Evolutionary conservation across 2,329 filamentous ascomycete species (phyloP).

Genomic region (Colletotrichum graminicola): DNA sequence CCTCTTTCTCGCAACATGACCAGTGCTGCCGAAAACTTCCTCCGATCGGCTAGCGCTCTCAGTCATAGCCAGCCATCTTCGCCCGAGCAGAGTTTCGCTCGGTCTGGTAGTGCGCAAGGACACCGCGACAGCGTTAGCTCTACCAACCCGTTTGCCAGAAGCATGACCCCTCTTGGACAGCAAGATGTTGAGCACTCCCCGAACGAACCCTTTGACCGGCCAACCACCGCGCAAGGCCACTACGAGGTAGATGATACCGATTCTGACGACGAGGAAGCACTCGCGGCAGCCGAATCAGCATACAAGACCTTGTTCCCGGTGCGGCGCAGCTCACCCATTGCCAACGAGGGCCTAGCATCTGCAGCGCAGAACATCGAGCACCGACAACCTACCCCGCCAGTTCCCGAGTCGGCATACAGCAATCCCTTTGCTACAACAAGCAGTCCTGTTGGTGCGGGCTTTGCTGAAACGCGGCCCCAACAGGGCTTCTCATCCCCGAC

Average conservation of each 20-base stretch:
- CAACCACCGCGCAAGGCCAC: not conserved
- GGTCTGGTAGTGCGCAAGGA: constrained; percentile 19
- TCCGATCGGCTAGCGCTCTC: constrained; percentile 23
- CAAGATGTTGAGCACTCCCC: not conserved
- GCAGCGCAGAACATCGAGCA: constrained; percentile 1
- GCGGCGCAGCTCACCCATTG: not conserved
- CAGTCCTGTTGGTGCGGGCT: not conserved
- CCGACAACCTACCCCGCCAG: constrained; percentile 31
- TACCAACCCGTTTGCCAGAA: constrained; percentile 33
- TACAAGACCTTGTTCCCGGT: constrained; percentile 4
- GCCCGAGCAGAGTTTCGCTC: constrained; percentile 20
- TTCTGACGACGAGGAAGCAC: constrained; percentile 8
- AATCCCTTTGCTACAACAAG: constrained; percentile 21
- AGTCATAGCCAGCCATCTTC: constrained; percentile 1
- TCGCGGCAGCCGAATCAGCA: constrained; percentile 5
- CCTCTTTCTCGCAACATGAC: constrained; percentile 28
- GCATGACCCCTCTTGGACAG: constrained; percentile 8
- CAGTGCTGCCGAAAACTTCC: constrained; percentile 25
- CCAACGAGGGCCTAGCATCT: constrained; percentile 7
- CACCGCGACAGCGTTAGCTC: not conserved
- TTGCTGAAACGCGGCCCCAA: not conserved
- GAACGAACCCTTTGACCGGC: constrained; percentile 23
- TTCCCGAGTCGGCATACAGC: constrained; percentile 23
- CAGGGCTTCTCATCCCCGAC: too few species aligned
- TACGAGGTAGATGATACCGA: not conserved